Conservation (phyloP, 345 rosid genomes). For the Citrus australasica region DNA sequence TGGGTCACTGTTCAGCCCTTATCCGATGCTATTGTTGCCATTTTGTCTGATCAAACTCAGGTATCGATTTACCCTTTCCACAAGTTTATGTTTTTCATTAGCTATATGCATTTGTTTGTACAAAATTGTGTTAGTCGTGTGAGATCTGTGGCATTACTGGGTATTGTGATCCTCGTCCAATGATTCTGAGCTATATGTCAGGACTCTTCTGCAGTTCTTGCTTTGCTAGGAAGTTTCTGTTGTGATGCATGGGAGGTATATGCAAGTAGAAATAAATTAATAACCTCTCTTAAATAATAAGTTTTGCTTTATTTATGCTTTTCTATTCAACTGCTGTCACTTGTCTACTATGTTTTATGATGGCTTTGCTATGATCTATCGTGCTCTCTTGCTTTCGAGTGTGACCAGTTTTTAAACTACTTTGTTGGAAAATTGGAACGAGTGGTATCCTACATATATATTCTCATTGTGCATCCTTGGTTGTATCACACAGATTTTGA, state of each 20-base stretch:
- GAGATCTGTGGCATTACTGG: not conserved
- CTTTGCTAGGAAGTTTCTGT: not conserved
- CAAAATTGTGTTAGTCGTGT: not conserved
- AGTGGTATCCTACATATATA: not conserved
- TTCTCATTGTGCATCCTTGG: not conserved
- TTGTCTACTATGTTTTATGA: not conserved
- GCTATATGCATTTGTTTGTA: not conserved
- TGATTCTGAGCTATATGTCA: not conserved
- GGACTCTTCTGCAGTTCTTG: not conserved
- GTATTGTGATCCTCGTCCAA: not conserved
- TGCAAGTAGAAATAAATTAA: no score
- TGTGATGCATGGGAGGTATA: no score
- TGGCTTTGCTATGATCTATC: not conserved
- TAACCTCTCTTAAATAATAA: no score
- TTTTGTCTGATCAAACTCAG: constrained; percentile 86
- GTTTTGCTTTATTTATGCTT: not conserved
- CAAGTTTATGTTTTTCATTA: no score
- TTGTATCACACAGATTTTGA: constrained; percentile 53
- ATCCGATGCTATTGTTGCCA: constrained; percentile 60
- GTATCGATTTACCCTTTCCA: constrained; percentile 20
- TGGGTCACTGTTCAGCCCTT: constrained; percentile 69
- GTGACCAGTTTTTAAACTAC: not conserved
- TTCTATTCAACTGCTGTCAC: not conserved
- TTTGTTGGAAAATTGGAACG: not conserved
- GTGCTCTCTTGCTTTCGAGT: not conserved